phyloP scores from a whole-genome alignment of 768 basidiomycete species.

The Lactifluus pinguis region DNA sequence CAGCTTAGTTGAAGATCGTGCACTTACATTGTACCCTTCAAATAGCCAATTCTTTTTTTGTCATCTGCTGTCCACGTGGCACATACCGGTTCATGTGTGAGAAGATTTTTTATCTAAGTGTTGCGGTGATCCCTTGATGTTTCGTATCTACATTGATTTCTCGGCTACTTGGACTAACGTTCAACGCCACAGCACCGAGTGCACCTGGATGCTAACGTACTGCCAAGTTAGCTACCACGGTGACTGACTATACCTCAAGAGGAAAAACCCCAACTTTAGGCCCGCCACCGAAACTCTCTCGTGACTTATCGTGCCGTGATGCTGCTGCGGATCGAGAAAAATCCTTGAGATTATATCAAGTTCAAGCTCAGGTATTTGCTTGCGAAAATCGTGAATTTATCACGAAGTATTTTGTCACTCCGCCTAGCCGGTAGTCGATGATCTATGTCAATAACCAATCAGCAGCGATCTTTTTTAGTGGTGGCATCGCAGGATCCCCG shows the following conservation, averaged over 20 bases:
- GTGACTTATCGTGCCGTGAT: neutral
- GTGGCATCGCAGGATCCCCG: neutral
- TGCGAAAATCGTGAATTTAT: neutral
- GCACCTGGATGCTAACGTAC: neutral
- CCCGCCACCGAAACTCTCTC: neutral
- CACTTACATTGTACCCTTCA: conserved; percentile 5
- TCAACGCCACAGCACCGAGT: neutral
- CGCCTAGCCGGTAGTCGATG: neutral
- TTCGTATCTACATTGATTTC: neutral
- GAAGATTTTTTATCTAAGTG: neutral
- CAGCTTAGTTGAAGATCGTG: neutral
- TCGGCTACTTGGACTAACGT: neutral
- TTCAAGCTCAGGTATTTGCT: neutral
- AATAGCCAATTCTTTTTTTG: neutral
- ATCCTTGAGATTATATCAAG: neutral
- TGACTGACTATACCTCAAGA: neutral
- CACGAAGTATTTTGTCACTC: neutral
- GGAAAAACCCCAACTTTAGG: neutral
- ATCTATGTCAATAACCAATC: neutral
- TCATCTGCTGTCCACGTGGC: neutral
- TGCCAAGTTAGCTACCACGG: neutral
- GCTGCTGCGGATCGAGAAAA: neutral
- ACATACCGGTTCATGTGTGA: neutral
- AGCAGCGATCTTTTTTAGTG: neutral
- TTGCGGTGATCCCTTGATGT: neutral